These are phyloP conservation scores for Abelmoschus esculentus DNA, from an alignment of 345 rosid species.

Conservation along the genomic window DNA sequence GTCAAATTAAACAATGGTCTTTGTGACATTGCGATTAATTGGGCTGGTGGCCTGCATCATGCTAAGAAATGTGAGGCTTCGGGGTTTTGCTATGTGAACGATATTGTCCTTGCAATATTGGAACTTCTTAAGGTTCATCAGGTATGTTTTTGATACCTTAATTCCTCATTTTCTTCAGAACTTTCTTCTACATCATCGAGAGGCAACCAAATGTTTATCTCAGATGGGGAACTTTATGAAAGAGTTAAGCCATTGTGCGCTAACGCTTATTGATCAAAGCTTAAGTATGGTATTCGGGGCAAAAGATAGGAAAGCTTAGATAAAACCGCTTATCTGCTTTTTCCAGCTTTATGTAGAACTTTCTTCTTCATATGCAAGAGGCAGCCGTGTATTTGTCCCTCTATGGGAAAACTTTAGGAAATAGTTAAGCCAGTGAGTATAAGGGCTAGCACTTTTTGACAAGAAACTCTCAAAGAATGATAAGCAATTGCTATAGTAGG, in stretches of 20 bases:
- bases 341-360: not conserved
- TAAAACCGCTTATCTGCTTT: not conserved
- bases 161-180: not conserved
- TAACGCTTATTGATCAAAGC: not conserved
- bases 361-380: not conserved
- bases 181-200: not conserved
- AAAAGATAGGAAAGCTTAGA: not conserved
- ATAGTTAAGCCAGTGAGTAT: not conserved
- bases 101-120: conserved; percentile 61
- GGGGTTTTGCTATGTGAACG: conserved; percentile 60
- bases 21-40: conserved; percentile 55
- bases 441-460: not conserved
- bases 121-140: conserved; percentile 69
- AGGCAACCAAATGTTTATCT: too few species aligned
- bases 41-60: conserved; percentile 74
- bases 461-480: not conserved
- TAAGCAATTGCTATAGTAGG: not conserved
- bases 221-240: not conserved
- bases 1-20: conserved; percentile 57
- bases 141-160: conserved; percentile 27
- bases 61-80: conserved; percentile 59
- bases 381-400: not conserved
- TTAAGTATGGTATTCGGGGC: not conserved
- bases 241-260: not conserved
- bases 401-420: not conserved